Evolutionary conservation across 2,329 filamentous ascomycete genomes (phyloP).

Genomic region (Trichoderma sp.): DNA sequence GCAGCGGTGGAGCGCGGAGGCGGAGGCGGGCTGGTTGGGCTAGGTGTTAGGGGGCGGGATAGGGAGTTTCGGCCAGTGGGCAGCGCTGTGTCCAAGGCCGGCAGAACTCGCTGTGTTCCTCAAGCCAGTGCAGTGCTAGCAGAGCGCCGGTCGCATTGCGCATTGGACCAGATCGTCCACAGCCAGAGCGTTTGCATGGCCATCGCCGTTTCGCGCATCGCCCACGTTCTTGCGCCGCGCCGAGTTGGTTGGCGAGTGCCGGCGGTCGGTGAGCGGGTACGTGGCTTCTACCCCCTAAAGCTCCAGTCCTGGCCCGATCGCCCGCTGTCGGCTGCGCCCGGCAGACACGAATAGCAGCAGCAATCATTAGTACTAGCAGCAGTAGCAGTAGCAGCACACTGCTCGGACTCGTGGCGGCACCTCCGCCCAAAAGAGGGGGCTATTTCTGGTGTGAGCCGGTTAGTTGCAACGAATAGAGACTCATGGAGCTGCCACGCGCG

Average conservation of each 20-base stretch:
- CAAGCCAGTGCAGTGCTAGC: neutral
- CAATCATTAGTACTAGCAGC: neutral
- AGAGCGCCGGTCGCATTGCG: neutral
- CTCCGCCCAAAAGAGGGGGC: conserved; percentile 10
- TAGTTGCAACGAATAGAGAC: conserved; percentile 29
- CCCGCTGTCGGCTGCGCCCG: conserved; percentile 17
- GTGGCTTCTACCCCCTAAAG: conserved; percentile 7
- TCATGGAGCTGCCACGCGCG: conserved; percentile 28
- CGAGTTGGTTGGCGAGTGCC: neutral
- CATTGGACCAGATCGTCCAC: neutral
- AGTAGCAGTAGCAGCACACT: neutral
- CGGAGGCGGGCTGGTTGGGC: neutral
- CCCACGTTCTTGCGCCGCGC: conserved; percentile 9
- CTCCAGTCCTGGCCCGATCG: conserved; percentile 17
- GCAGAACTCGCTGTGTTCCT: neutral
- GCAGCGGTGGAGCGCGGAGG: conserved; percentile 7
- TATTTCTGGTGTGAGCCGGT: conserved; percentile 20
- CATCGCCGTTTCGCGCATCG: conserved; percentile 8
- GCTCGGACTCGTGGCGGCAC: neutral
- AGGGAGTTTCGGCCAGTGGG: neutral
- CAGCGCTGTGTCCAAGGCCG: neutral
- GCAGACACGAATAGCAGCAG: neutral
- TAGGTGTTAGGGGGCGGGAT: neutral
- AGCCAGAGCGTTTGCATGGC: conserved; percentile 2
- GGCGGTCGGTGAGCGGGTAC: neutral